Evolutionary conservation across 73 alveolate species (phyloP), one percentile per base, ranked within the genome.

Genomic region (Tetrahymena thermophila): DNA sequence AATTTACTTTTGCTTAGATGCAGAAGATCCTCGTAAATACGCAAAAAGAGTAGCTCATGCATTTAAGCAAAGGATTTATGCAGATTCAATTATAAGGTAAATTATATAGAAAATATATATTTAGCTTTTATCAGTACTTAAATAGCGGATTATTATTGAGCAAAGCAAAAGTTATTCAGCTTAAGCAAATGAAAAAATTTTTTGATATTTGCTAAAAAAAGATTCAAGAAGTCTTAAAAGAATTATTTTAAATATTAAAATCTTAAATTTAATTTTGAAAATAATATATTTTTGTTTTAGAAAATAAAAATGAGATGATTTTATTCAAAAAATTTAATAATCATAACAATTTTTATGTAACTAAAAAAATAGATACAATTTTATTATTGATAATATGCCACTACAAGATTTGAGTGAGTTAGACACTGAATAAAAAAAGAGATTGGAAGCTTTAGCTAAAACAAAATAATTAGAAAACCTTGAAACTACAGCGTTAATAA

Each of bases 11-110:
- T 95, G 96, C 35, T 97, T 98, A 96, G 99, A 98, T 58, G 98
- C 96, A 37, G 99, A 98, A 96, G 98, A 98, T 94, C 99, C 99
- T 43, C 93, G 99, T 23, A 43, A 89, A 16, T 98, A 97, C 94
- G 98, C 96, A 0, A 96, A 96, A 95, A 95, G 99, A 95, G 96
- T 98, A 95, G 97, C 96, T 43, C 94, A 96, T 85, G 98, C 99
- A 43, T 95, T 97, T 43, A 28, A 58, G 43, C 85, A 96, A 56
- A 97, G 99, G 95, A 96, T 96, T 35, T 96, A 23, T 84, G 98
- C 99, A 15, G 98, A 98, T 93, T 94, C 98, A 16, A 95, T 56
- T 55, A 93, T 95, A 42, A 97, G 97, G 95, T 97, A 98, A 93
- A 98, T 97, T 96, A 97, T 96, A 95, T 98, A 84, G 94, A 98